A percentile compares a stretch with the other conserved stretches of the same genome.
Conservation (phyloP, 495 filamentous ascomycete species). For the Lichenothelia convexa region DNA sequence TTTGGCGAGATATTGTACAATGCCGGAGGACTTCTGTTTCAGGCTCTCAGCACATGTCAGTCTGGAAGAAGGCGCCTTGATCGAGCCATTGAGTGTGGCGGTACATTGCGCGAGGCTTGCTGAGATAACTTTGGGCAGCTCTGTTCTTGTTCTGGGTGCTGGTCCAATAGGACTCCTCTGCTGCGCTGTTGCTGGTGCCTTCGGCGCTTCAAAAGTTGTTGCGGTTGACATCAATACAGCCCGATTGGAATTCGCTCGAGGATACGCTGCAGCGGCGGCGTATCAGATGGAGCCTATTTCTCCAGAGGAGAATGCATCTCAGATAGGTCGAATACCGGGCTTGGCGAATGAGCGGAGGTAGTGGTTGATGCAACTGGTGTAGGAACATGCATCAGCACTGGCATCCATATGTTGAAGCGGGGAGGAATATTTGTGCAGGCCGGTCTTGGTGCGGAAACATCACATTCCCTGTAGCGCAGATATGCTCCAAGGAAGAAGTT, state of each 20-base stretch:
- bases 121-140: conserved; percentile 1
- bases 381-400: conserved; percentile 6
- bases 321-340: conserved; percentile 1
- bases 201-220: conserved; percentile 7
- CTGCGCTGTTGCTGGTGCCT: conserved; percentile 8
- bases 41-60: conserved; percentile 7
- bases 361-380: conserved; percentile 9
- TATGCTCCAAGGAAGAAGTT: not conserved
- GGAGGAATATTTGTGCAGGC: conserved; percentile 5
- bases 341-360: conserved; percentile 9
- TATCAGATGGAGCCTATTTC: not conserved
- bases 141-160: conserved; percentile 10
- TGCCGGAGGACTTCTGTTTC: conserved; percentile 8
- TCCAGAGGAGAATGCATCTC: conserved; percentile 3
- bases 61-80: conserved; percentile 9
- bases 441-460: not conserved
- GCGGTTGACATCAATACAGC: conserved; percentile 6
- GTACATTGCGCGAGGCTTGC: conserved; percentile 7
- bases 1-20: conserved; percentile 7
- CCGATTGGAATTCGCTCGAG: conserved; percentile 7
- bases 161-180: conserved; percentile 10
- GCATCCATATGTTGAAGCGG: conserved; percentile 2
- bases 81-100: conserved; percentile 9
- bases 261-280: not conserved
- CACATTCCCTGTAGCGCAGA: not conserved